phyloP scores from a whole-genome alignment of 306 rosid species.

The Arachis hypogaea region DNA sequence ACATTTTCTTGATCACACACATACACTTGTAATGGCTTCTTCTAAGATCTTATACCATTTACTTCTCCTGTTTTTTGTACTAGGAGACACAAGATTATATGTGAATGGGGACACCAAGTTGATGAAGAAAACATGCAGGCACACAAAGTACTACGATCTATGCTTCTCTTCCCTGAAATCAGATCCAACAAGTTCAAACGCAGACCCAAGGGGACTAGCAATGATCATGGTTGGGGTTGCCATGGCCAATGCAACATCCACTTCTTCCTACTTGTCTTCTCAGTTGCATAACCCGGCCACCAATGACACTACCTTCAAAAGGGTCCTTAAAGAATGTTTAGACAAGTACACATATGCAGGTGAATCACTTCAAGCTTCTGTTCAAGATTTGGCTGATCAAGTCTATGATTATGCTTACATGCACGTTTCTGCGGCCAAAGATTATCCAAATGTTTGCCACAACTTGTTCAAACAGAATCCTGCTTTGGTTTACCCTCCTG shows the following conservation, averaged over 20 bases:
- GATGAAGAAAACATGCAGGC: slow-evolving; percentile 71
- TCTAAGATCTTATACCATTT: slow-evolving; percentile 29
- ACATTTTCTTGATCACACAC: not conserved
- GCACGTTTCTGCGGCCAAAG: slow-evolving; percentile 73
- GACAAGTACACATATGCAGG: slow-evolving; percentile 71
- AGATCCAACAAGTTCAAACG: slow-evolving; percentile 55
- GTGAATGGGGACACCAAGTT: slow-evolving; percentile 57
- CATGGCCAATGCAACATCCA: slow-evolving; percentile 69
- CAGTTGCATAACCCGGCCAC: slow-evolving; percentile 41
- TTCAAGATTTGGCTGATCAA: slow-evolving; percentile 58
- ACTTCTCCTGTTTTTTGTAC: slow-evolving; percentile 41
- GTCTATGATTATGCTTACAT: slow-evolving; percentile 76
- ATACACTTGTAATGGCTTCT: slow-evolving; percentile 38
- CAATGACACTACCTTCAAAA: slow-evolving; percentile 41
- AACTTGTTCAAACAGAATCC: slow-evolving; percentile 62
- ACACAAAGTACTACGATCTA: slow-evolving; percentile 67
- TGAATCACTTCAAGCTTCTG: slow-evolving; percentile 65
- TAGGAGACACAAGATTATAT: not conserved
- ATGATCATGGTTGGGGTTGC: slow-evolving; percentile 65
- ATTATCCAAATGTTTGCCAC: slow-evolving; percentile 83
- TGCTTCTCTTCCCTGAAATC: slow-evolving; percentile 77
- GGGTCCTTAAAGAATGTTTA: slow-evolving; percentile 69
- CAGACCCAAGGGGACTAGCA: slow-evolving; percentile 79
- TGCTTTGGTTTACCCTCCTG: slow-evolving; percentile 60
- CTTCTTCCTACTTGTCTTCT: slow-evolving; percentile 71